Percentiles rank a stretch among this genome's conserved stretches.
Conservation (phyloP, 2,329 filamentous ascomycete genomes). For the Atkinsonella texensis region DNA sequence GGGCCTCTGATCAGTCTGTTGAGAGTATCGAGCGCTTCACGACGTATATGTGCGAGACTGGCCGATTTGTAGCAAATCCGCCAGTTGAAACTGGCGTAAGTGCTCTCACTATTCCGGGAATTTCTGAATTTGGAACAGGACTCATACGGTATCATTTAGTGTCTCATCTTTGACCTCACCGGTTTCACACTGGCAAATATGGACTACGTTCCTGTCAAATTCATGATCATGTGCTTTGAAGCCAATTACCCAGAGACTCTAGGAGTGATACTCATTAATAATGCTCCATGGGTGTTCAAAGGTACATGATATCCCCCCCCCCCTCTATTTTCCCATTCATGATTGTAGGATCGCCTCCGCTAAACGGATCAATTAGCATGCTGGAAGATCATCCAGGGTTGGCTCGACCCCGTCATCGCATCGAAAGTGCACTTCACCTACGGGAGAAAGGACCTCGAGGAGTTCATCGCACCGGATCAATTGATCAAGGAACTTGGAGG, state of each 20-base stretch:
- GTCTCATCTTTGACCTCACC: slow-evolving; percentile 59
- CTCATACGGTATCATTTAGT: neutral
- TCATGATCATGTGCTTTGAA: slow-evolving; percentile 70
- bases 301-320: slow-evolving; percentile 11
- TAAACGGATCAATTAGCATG: slow-evolving; percentile 13
- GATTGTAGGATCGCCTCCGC: neutral
- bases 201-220: slow-evolving; percentile 65
- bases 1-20: slow-evolving; percentile 18
- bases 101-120: neutral
- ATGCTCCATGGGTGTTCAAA: slow-evolving; percentile 61
- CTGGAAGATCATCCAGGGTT: slow-evolving; percentile 57
- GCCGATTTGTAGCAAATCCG: slow-evolving; percentile 6
- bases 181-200: slow-evolving; percentile 61
- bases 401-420: slow-evolving; percentile 65
- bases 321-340: neutral
- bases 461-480: slow-evolving; percentile 50
- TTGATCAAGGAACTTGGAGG: slow-evolving; percentile 48
- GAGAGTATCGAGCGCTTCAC: slow-evolving; percentile 25
- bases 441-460: slow-evolving; percentile 45
- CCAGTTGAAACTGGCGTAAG: slow-evolving; percentile 11
- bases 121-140: neutral
- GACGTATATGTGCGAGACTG: slow-evolving; percentile 27
- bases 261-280: slow-evolving; percentile 59
- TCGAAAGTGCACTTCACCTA: slow-evolving; percentile 60
- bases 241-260: slow-evolving; percentile 66